A percentile compares a stretch with the other conserved stretches of the same genome.
These are phyloP conservation scores for Bolboschoenus planiculmis DNA, from an alignment of 176 grass and related monocot species.

Conservation along the genomic window DNA sequence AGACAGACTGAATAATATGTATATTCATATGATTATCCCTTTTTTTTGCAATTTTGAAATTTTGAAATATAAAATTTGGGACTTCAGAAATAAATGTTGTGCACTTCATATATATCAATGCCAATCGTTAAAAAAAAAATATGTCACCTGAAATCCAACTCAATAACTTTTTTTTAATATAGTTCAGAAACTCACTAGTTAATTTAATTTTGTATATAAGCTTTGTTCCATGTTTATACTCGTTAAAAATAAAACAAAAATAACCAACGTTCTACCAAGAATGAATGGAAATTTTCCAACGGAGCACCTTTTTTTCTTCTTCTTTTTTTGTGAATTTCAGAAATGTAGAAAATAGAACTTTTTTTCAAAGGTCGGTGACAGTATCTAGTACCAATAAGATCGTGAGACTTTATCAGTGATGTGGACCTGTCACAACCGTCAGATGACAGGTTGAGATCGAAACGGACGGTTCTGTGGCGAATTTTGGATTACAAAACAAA, in stretches of 20 bases:
- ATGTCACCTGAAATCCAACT: background rate
- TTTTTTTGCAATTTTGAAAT: too few species aligned
- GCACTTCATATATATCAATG: too few species aligned
- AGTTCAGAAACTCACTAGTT: background rate
- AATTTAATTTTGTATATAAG: background rate
- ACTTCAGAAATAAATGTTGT: too few species aligned
- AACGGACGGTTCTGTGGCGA: background rate
- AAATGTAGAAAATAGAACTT: background rate
- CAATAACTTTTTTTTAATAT: background rate
- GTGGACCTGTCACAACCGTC: background rate
- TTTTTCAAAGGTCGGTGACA: background rate
- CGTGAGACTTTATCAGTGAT: background rate
- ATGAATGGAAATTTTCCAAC: too few species aligned
- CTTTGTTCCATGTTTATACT: background rate
- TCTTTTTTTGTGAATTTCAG: background rate
- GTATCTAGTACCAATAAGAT: conserved; percentile 2
- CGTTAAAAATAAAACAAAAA: background rate
- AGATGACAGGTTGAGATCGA: background rate
- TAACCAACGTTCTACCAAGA: too few species aligned
- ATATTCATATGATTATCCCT: too few species aligned
- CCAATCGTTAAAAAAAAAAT: too few species aligned
- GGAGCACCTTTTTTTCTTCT: too few species aligned
- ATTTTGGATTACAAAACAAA: background rate
- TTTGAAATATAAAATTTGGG: too few species aligned
- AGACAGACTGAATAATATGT: too few species aligned